Evolutionary conservation across 331 rosid species (phyloP).

Genomic region (Erythrophleum ivorense): DNA sequence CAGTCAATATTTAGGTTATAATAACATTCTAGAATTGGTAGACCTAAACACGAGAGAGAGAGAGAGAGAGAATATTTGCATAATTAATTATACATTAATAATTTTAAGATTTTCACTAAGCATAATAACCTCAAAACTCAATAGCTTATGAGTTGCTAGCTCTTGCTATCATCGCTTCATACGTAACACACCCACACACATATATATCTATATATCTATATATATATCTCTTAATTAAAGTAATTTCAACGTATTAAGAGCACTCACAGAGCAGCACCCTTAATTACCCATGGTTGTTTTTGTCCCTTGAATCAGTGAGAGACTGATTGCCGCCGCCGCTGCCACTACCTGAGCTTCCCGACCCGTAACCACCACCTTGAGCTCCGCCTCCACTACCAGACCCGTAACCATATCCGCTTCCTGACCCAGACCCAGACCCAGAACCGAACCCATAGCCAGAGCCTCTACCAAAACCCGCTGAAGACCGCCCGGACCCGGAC

Average conservation of each 20-base stretch:
- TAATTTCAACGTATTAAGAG: not conserved
- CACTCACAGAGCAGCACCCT: not conserved
- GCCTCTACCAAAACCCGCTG: not conserved
- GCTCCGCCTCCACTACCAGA: slow-evolving; percentile 56
- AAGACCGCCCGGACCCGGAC: slow-evolving; percentile 54
- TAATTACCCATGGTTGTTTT: slow-evolving; percentile 39
- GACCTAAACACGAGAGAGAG: not conserved
- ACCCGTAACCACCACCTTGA: slow-evolving; percentile 37
- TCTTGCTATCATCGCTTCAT: not conserved
- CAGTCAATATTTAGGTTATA: not conserved
- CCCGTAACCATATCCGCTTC: slow-evolving; percentile 62
- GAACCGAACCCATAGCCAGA: slow-evolving; percentile 54
- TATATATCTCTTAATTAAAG: not conserved
- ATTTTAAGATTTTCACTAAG: too few species aligned
- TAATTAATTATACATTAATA: too few species aligned
- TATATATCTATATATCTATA: not conserved
- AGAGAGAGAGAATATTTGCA: not conserved
- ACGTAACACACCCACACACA: not conserved
- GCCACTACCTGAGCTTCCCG: slow-evolving; percentile 17
- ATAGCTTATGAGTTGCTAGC: not conserved
- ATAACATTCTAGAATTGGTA: not conserved
- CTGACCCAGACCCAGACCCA: slow-evolving; percentile 71
- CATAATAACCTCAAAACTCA: not conserved
- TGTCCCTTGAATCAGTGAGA: slow-evolving; percentile 33
- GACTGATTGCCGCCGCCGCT: slow-evolving; percentile 40